A percentile compares a stretch with the other conserved stretches of the same genome.
These are phyloP conservation scores for Ogataea saltuana DNA, from an alignment of 805 yeast species.

Conservation along the genomic window DNA sequence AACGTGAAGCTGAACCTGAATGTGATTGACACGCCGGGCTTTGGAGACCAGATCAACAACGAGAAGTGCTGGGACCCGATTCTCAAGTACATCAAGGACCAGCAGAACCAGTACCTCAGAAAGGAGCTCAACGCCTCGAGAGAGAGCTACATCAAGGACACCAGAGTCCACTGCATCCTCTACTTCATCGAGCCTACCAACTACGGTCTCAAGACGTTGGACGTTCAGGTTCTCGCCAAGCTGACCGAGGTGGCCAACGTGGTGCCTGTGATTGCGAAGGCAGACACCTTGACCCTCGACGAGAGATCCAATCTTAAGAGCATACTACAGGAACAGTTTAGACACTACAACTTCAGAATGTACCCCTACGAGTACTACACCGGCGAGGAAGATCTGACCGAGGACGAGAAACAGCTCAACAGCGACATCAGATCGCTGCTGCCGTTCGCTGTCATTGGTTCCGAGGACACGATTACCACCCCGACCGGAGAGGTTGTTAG, in stretches of 20 bases:
- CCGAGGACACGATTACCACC: constrained; percentile 68
- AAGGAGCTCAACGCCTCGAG: constrained; percentile 94
- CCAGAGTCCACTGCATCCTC: constrained; percentile 90
- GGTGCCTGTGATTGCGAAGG: constrained; percentile 92
- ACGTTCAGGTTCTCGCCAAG: constrained; percentile 77
- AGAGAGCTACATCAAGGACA: constrained; percentile 76
- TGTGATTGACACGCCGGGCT: constrained; percentile 96
- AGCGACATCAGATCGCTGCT: constrained; percentile 72
- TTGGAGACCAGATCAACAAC: constrained; percentile 95
- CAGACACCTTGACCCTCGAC: constrained; percentile 82
- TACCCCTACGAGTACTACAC: constrained; percentile 70
- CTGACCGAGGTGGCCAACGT: constrained; percentile 89
- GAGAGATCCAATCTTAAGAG: constrained; percentile 83
- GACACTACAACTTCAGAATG: constrained; percentile 67
- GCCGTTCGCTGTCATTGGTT: constrained; percentile 95
- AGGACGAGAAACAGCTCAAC: constrained; percentile 72
- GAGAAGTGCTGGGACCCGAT: constrained; percentile 97
- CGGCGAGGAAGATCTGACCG: constrained; percentile 45
- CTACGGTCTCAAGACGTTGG: constrained; percentile 80
- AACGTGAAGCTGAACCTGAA: constrained; percentile 83
- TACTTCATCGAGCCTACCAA: constrained; percentile 90
- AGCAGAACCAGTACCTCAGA: constrained; percentile 86
- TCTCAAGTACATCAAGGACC: constrained; percentile 91
- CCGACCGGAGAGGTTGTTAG: constrained; percentile 78
- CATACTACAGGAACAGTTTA: constrained; percentile 73